These are phyloP conservation scores for Ganoderma lucidum DNA, from an alignment of 1,284 basidiomycete genomes.

Conservation along the genomic window DNA sequence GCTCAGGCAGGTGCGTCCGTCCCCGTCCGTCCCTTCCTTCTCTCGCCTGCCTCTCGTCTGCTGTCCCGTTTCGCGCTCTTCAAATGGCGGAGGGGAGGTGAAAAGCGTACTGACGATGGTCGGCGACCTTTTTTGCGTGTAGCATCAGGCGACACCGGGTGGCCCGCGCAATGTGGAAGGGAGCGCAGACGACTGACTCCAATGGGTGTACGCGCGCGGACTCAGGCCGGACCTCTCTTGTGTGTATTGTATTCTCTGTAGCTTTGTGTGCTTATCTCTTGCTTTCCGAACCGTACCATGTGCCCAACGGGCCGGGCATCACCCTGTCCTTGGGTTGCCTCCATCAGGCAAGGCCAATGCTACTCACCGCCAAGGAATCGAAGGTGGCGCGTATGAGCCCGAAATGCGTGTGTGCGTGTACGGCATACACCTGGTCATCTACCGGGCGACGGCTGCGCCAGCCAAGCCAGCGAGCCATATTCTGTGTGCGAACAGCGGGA, in stretches of 20 bases:
- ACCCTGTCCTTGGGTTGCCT: not conserved
- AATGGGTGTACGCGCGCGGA: not conserved
- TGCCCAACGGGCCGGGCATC: not conserved
- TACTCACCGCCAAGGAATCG: not conserved
- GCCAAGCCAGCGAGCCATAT: not conserved
- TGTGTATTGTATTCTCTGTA: slow-evolving; percentile 30
- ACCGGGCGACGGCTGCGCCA: not conserved
- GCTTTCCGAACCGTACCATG: slow-evolving; percentile 1
- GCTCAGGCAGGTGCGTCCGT: slow-evolving; percentile 75
- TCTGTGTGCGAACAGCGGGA: not conserved
- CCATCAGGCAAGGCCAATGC: not conserved
- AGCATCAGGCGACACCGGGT: slow-evolving; percentile 31
- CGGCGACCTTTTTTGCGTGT: not conserved
- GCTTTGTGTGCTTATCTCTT: slow-evolving; percentile 19
- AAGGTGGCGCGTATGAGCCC: not conserved
- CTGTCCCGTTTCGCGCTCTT: no score
- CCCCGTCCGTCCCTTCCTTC: slow-evolving; percentile 16
- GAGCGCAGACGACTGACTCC: slow-evolving; percentile 22
- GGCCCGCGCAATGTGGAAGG: slow-evolving; percentile 23
- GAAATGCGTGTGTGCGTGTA: not conserved
- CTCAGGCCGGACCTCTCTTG: slow-evolving; percentile 7
- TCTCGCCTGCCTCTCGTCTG: not conserved
- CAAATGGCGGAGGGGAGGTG: not conserved
- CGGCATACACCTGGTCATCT: not conserved
- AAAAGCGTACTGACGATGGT: not conserved